phyloP scores from a whole-genome alignment of 306 rosid species.

The Aeschynomene evenia region DNA sequence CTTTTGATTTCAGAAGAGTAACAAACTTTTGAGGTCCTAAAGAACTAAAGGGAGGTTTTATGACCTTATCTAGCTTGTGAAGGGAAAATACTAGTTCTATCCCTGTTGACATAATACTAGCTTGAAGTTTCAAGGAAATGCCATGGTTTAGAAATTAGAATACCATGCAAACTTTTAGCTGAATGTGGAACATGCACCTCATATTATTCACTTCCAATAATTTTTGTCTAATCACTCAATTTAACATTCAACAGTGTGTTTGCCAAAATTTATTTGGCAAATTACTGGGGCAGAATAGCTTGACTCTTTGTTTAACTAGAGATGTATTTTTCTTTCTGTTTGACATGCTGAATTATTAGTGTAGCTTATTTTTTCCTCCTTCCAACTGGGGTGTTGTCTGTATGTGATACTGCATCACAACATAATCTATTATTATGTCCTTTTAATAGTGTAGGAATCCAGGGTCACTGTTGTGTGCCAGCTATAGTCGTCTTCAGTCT shows the following conservation, averaged over 20 bases:
- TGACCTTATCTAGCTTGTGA: constrained; percentile 4
- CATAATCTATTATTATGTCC: background rate
- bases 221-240: no score
- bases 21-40: constrained; percentile 2
- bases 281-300: no score
- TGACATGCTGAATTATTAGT: background rate
- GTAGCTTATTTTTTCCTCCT: background rate
- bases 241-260: no score
- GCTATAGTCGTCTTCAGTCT: background rate
- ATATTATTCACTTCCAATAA: no score
- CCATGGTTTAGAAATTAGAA: background rate
- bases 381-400: background rate
- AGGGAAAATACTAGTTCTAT: constrained; percentile 1
- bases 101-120: background rate
- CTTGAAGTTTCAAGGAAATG: background rate
- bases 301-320: background rate
- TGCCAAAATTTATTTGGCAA: no score
- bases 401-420: background rate
- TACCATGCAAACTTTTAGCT: background rate
- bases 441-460: background rate
- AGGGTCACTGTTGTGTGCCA: background rate
- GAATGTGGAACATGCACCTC: no score
- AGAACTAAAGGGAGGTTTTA: background rate
- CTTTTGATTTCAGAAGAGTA: background rate
- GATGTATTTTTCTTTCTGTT: background rate